A percentile compares a stretch with the other conserved stretches of the same genome.
Evolutionary conservation across 75 land plant species (phyloP).

Genomic region (Picea glauca): DNA sequence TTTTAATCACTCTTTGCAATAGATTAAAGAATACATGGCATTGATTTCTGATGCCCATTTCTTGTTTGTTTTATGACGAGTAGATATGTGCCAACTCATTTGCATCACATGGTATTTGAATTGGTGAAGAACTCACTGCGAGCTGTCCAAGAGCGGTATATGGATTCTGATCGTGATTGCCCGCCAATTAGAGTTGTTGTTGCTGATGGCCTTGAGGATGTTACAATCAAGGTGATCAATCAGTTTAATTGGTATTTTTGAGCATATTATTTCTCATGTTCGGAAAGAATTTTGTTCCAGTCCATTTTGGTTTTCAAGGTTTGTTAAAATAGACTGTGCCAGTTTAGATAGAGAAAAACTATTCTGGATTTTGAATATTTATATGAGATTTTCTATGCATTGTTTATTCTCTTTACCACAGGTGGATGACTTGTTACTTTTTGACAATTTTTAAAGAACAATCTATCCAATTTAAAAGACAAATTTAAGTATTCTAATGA

Average conservation of each 20-base stretch:
- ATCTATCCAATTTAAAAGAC: too few relatives aligned
- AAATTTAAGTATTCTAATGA: too few relatives aligned
- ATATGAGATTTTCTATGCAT: conserved; percentile 3
- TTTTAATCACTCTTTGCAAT: too few relatives aligned
- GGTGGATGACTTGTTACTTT: not conserved
- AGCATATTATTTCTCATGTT: not conserved
- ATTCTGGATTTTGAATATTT: not conserved
- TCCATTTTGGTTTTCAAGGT: not conserved
- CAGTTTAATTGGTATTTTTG: not conserved
- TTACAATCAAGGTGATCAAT: conserved; percentile 83
- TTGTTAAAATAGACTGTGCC: too few relatives aligned
- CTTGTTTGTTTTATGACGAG: not conserved
- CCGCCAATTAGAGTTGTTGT: conserved; percentile 91
- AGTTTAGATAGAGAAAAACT: too few relatives aligned
- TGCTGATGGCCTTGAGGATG: conserved; percentile 97
- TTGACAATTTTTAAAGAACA: too few relatives aligned
- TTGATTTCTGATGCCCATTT: not conserved
- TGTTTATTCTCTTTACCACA: not conserved
- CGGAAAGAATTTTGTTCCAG: not conserved
- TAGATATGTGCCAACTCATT: conserved; percentile 95
- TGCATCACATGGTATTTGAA: conserved; percentile 99
- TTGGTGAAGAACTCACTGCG: conserved; percentile 96
- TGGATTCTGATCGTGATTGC: conserved; percentile 70
- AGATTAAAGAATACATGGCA: too few relatives aligned
- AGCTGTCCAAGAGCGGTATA: conserved; percentile 87